These are phyloP conservation scores for Metschnikowia sp. DNA, from an alignment of 805 yeast genomes.

Conservation along the genomic window DNA sequence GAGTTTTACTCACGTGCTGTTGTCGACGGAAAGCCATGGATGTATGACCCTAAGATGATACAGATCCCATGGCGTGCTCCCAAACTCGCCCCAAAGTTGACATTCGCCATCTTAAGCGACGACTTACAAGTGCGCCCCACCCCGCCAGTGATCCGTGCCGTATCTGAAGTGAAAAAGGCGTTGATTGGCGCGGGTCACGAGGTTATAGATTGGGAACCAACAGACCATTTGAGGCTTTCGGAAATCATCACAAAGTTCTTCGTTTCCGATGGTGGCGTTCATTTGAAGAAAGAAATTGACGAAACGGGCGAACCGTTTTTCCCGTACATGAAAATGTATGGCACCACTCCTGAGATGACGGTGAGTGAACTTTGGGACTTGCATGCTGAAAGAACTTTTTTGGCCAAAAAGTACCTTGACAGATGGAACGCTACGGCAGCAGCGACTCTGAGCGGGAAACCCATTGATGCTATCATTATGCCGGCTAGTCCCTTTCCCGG, in stretches of 20 bases:
- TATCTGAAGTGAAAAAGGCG: slow-evolving; percentile 29
- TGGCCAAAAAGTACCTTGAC: slow-evolving; percentile 34
- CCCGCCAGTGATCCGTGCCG: slow-evolving; percentile 52
- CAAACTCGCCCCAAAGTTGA: slow-evolving; percentile 34
- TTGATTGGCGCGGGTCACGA: slow-evolving; percentile 47
- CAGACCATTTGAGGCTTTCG: slow-evolving; percentile 31
- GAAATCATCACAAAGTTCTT: slow-evolving; percentile 26
- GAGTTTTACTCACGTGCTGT: slow-evolving; percentile 38
- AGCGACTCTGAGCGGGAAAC: slow-evolving; percentile 34
- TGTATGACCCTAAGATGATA: slow-evolving; percentile 45
- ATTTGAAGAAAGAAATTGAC: slow-evolving; percentile 27
- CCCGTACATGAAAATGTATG: slow-evolving; percentile 40
- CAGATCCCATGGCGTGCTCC: slow-evolving; percentile 49
- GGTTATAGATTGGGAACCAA: slow-evolving; percentile 47
- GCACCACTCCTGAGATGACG: slow-evolving; percentile 30
- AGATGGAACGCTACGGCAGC: slow-evolving; percentile 33
- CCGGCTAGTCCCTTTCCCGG: slow-evolving; percentile 50
- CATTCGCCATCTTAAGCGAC: slow-evolving; percentile 41
- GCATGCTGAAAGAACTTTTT: slow-evolving; percentile 32
- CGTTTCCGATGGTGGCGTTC: slow-evolving; percentile 45
- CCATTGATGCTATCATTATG: slow-evolving; percentile 47
- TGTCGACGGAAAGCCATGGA: slow-evolving; percentile 42
- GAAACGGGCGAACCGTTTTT: slow-evolving; percentile 31
- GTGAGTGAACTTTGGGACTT: slow-evolving; percentile 40
- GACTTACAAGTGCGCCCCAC: slow-evolving; percentile 49